Evolutionary conservation across 352 stramenopile species (phyloP).

Genomic region (Phytopythium litorale): DNA sequence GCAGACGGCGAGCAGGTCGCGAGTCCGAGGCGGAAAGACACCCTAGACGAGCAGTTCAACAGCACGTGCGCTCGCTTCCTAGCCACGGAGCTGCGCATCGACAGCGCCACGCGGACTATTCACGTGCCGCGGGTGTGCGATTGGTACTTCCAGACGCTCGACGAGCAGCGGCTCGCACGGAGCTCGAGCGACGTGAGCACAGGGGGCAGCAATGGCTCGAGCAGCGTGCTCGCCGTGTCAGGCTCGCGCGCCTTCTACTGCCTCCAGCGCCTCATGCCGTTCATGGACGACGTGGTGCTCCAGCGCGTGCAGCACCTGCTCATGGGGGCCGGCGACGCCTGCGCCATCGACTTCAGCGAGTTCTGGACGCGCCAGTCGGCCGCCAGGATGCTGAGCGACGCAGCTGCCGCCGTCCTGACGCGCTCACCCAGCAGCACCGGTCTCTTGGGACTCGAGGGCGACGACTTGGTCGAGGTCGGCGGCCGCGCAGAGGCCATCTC

Average conservation of each 20-base stretch:
- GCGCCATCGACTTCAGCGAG: conserved; percentile 43
- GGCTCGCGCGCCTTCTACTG: conserved; percentile 57
- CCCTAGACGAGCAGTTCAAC: conserved; percentile 79
- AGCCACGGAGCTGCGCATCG: conserved; percentile 32
- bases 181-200: not conserved
- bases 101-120: conserved; percentile 33
- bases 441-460: not conserved
- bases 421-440: not conserved
- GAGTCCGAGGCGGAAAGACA: conserved; percentile 1
- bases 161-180: conserved; percentile 5
- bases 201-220: conserved; percentile 13
- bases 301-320: conserved; percentile 53
- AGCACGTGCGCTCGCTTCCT: conserved; percentile 41
- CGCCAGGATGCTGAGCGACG: conserved; percentile 7
- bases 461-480: conserved; percentile 3
- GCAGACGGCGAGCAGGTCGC: not conserved
- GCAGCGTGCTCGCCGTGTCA: conserved; percentile 8
- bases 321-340: conserved; percentile 51
- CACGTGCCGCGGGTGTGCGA: conserved; percentile 57
- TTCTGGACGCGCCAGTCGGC: conserved; percentile 49
- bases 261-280: conserved; percentile 54
- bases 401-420: not conserved
- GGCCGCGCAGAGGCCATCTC: conserved; percentile 5
- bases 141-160: conserved; percentile 39
- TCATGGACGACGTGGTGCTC: conserved; percentile 53